Percentiles rank a stretch among this genome's conserved stretches.
Evolutionary conservation across 2,329 filamentous ascomycete genomes (phyloP).

Genomic region (Ophiostoma himal-ulmi): DNA sequence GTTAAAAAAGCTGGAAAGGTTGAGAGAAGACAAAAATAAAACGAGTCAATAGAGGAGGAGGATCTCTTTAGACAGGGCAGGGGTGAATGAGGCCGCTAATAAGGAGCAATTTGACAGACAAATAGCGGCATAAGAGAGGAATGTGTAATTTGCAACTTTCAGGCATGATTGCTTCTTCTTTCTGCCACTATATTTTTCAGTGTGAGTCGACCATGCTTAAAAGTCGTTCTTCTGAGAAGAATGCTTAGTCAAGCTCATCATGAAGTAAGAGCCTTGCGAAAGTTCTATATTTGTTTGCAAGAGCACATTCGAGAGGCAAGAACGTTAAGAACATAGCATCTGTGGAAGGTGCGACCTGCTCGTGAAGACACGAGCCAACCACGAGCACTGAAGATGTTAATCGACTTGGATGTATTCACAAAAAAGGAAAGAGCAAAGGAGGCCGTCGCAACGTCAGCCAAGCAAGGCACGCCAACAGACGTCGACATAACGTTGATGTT

Average conservation of each 20-base stretch:
- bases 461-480: background rate
- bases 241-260: background rate
- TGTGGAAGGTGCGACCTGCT: background rate
- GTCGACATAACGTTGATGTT: background rate
- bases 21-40: background rate
- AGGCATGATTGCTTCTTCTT: background rate
- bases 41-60: background rate
- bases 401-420: background rate
- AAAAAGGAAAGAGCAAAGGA: slow-evolving; percentile 4
- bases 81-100: background rate
- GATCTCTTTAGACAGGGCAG: background rate
- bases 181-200: background rate
- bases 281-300: background rate
- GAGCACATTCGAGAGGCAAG: background rate
- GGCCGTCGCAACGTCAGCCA: background rate
- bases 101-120: background rate
- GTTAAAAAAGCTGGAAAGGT: background rate
- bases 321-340: background rate
- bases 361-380: background rate
- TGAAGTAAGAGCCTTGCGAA: no score
- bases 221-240: background rate
- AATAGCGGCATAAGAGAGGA: background rate
- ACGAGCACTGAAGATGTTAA: background rate
- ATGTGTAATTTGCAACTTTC: background rate
- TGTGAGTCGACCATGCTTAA: background rate